Evolutionary conservation across 1,139 yeast species (phyloP).

Genomic region (Pichia sp.): DNA sequence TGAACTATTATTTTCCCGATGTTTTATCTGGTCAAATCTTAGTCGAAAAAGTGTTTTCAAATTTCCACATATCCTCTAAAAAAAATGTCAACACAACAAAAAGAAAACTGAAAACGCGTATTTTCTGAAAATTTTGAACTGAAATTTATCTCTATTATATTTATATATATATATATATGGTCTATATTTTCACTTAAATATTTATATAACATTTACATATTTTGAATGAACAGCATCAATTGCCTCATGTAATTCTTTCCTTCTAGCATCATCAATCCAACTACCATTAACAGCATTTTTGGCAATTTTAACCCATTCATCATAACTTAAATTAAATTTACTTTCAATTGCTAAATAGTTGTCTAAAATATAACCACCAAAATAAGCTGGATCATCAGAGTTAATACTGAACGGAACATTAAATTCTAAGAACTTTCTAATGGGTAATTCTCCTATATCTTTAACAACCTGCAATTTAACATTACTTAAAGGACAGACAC

Average conservation of each 20-base stretch:
- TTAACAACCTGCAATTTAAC: slow-evolving; percentile 68
- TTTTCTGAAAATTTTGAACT: too few relatives aligned
- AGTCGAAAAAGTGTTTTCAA: too few relatives aligned
- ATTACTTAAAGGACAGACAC: slow-evolving; percentile 74
- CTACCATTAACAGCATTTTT: slow-evolving; percentile 61
- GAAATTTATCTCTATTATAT: too few relatives aligned
- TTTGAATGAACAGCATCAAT: slow-evolving; percentile 45
- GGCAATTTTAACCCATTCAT: slow-evolving; percentile 55
- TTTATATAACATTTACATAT: slow-evolving; percentile 31
- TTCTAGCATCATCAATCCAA: slow-evolving; percentile 53
- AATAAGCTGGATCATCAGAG: slow-evolving; percentile 83
- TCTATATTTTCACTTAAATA: too few relatives aligned
- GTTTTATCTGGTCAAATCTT: too few relatives aligned
- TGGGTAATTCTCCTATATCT: slow-evolving; percentile 60
- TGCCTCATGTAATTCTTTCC: slow-evolving; percentile 36
- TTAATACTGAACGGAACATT: slow-evolving; percentile 70
- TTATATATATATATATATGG: too few relatives aligned
- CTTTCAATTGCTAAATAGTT: slow-evolving; percentile 63
- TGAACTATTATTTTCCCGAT: too few relatives aligned
- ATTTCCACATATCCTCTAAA: too few relatives aligned
- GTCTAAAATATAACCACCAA: slow-evolving; percentile 75
- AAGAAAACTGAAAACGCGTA: too few relatives aligned
- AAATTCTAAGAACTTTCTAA: slow-evolving; percentile 49
- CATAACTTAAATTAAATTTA: slow-evolving; percentile 51
- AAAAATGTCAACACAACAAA: too few relatives aligned